Conservation (phyloP, 1,284 basidiomycete genomes). For the Ustilago vetiveriae region DNA sequence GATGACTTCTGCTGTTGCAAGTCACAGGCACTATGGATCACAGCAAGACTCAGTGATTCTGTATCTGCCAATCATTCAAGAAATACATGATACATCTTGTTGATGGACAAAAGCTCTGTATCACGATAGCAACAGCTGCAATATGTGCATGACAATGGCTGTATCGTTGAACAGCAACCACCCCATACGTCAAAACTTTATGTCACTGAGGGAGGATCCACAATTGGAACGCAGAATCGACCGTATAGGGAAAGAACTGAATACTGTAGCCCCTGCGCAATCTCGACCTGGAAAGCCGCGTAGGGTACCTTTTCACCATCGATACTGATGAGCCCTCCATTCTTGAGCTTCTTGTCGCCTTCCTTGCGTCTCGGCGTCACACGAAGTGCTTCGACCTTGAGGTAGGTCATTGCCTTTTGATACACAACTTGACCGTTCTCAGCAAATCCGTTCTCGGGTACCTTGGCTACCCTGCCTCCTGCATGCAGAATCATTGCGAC, state of each 20-base stretch:
- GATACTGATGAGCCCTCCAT: constrained; percentile 67
- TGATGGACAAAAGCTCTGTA: too few species aligned
- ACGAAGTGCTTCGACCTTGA: constrained; percentile 62
- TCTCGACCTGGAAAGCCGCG: constrained; percentile 83
- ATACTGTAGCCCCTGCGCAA: constrained; percentile 64
- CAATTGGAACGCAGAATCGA: constrained; percentile 36
- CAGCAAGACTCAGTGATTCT: too few species aligned
- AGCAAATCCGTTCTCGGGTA: constrained; percentile 50
- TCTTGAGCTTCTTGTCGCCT: constrained; percentile 50
- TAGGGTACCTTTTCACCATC: constrained; percentile 88
- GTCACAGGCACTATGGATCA: too few species aligned
- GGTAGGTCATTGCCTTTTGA: constrained; percentile 52
- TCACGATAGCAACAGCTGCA: too few species aligned
- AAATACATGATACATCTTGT: too few species aligned
- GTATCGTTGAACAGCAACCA: too few species aligned
- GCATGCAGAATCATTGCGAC: constrained; percentile 54
- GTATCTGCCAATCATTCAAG: too few species aligned
- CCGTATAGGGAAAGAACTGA: constrained; percentile 47
- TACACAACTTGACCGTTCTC: constrained; percentile 57
- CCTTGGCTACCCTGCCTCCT: constrained; percentile 52
- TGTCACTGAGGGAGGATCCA: constrained; percentile 26
- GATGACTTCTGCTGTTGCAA: too few species aligned
- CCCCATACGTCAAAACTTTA: neutral
- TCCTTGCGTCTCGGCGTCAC: constrained; percentile 53
- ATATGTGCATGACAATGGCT: too few species aligned